A percentile compares a stretch with the other conserved stretches of the same genome.
phyloP scores from a whole-genome alignment of 306 rosid genomes.

The Senna tora region DNA sequence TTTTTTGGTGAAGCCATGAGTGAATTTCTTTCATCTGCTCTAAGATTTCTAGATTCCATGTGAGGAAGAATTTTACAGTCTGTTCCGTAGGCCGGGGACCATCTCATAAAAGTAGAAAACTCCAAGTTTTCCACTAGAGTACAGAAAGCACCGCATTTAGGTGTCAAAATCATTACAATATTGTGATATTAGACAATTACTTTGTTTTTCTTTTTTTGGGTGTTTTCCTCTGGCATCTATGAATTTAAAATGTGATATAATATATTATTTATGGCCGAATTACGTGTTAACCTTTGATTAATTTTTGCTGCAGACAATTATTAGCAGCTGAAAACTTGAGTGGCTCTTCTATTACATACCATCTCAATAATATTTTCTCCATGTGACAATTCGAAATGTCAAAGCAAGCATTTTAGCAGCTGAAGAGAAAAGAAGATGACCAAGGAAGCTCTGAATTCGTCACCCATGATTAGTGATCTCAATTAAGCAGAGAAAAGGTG shows the following conservation, averaged over 20 bases:
- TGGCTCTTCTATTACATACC: slow-evolving; percentile 49
- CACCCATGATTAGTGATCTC: slow-evolving; percentile 34
- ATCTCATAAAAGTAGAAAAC: slow-evolving; percentile 60
- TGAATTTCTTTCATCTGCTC: slow-evolving; percentile 24
- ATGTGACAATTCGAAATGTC: slow-evolving; percentile 30
- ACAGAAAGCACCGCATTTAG: slow-evolving; percentile 56
- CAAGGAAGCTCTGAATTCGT: slow-evolving; percentile 36
- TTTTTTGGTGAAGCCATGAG: slow-evolving; percentile 27
- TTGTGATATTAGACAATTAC: slow-evolving; percentile 43
- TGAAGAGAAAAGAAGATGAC: slow-evolving; percentile 40
- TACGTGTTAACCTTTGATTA: slow-evolving; percentile 54
- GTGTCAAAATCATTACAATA: slow-evolving; percentile 21
- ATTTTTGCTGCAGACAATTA: slow-evolving; percentile 66
- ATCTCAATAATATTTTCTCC: slow-evolving; percentile 47
- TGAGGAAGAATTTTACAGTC: slow-evolving; percentile 75
- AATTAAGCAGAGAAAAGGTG: slow-evolving; percentile 33
- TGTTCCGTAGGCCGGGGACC: slow-evolving; percentile 70
- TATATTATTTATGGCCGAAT: slow-evolving; percentile 36
- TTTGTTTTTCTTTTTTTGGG: not conserved
- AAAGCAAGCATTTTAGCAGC: slow-evolving; percentile 34
- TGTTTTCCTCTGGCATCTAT: slow-evolving; percentile 41
- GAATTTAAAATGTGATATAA: slow-evolving; percentile 32
- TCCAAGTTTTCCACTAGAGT: slow-evolving; percentile 60
- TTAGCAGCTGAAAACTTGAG: slow-evolving; percentile 56
- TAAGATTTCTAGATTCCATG: slow-evolving; percentile 42